Percentiles rank a stretch among this genome's conserved stretches.
Evolutionary conservation across 1,284 basidiomycete genomes (phyloP).

Genomic region (Moesziomyces parantarcticus): DNA sequence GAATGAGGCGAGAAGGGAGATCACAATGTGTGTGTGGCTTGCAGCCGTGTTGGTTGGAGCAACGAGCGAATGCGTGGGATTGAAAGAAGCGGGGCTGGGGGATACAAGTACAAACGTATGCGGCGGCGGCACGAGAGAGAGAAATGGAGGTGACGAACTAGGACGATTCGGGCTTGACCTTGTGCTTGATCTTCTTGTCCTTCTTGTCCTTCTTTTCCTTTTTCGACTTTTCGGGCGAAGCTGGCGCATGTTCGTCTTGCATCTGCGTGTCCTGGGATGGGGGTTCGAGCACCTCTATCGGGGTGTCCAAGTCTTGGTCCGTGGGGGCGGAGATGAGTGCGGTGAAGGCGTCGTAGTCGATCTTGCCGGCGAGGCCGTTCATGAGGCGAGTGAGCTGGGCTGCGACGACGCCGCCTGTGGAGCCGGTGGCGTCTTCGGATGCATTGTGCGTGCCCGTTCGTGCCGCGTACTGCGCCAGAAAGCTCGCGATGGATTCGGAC

Average conservation of each 20-base stretch:
- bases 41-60: no score
- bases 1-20: no score
- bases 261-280: neutral
- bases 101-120: neutral
- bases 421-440: slow-evolving; percentile 1
- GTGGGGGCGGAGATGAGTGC: slow-evolving; percentile 1
- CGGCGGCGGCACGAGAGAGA: no score
- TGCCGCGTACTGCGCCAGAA: slow-evolving; percentile 31
- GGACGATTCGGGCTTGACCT: slow-evolving; percentile 14
- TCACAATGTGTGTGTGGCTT: no score
- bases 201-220: slow-evolving; percentile 26
- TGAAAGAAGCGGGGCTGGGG: no score
- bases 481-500: slow-evolving; percentile 15
- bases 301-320: slow-evolving; percentile 2
- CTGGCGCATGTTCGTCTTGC: neutral
- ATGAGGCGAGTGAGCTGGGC: slow-evolving; percentile 31
- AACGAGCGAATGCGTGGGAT: neutral
- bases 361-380: slow-evolving; percentile 35
- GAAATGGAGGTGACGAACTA: neutral
- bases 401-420: slow-evolving; percentile 37
- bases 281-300: slow-evolving; percentile 1
- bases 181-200: slow-evolving; percentile 20
- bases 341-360: slow-evolving; percentile 28
- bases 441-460: slow-evolving; percentile 30
- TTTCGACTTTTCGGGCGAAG: slow-evolving; percentile 6